phyloP scores from a whole-genome alignment of 2,329 filamentous ascomycete species.

The Neonectria ditissima region DNA sequence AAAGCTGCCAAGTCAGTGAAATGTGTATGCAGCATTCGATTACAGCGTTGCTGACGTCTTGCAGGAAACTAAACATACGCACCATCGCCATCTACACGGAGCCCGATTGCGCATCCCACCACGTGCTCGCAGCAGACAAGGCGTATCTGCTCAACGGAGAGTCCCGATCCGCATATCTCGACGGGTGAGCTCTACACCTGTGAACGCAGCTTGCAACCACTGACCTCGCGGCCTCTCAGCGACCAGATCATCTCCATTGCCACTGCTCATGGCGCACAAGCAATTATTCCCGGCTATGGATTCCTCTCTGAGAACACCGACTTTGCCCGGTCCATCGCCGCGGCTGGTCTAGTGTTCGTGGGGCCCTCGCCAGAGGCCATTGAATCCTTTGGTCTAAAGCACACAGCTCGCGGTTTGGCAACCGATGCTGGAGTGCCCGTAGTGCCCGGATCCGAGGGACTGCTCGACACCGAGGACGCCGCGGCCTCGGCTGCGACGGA shows the following conservation, averaged over 20 bases:
- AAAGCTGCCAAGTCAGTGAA: constrained; percentile 23
- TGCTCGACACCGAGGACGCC: constrained; percentile 60
- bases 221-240: constrained; percentile 21
- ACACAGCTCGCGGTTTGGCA: constrained; percentile 66
- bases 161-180: constrained; percentile 45
- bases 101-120: constrained; percentile 63
- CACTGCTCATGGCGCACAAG: constrained; percentile 60
- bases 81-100: constrained; percentile 67
- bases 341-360: constrained; percentile 67
- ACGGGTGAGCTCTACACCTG: constrained; percentile 42
- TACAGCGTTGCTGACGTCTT: not conserved
- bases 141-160: constrained; percentile 61
- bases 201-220: not conserved
- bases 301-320: constrained; percentile 52
- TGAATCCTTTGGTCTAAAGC: constrained; percentile 63
- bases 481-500: constrained; percentile 53
- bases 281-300: constrained; percentile 59
- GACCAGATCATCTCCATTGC: constrained; percentile 47
- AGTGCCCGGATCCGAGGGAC: constrained; percentile 51
- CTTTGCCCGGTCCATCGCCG: constrained; percentile 65
- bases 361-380: constrained; percentile 67
- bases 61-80: constrained; percentile 59
- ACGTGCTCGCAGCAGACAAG: constrained; percentile 59
- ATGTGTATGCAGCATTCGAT: constrained; percentile 51
- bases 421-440: constrained; percentile 57